Percentiles rank a stretch among this genome's conserved stretches.
These are phyloP conservation scores for Knoxdaviesia capensis DNA, from an alignment of 2,329 filamentous ascomycete genomes.

Conservation along the genomic window DNA sequence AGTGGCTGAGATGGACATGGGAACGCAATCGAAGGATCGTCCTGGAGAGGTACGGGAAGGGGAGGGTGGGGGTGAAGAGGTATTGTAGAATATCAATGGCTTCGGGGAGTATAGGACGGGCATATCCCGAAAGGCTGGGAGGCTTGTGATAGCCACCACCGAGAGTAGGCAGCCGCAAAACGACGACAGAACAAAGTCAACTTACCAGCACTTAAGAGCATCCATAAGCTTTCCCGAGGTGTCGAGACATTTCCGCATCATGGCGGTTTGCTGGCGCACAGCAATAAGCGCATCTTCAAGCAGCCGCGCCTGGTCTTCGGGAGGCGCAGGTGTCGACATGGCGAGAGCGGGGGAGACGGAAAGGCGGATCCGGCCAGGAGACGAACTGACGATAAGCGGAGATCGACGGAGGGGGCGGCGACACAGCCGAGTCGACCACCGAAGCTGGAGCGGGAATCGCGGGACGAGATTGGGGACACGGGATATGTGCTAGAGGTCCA, in stretches of 20 bases:
- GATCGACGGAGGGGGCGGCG: no score
- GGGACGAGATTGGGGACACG: no score
- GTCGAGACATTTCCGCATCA: slow-evolving; percentile 97
- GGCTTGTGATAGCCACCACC: neutral
- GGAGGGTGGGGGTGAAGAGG: neutral
- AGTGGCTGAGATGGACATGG: no score
- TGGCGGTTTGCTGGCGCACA: slow-evolving; percentile 85
- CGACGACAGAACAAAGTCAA: no score
- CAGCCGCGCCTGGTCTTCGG: slow-evolving; percentile 73
- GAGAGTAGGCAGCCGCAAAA: neutral
- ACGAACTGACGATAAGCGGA: no score
- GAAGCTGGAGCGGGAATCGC: no score
- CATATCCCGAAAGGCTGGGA: neutral
- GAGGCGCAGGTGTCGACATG: slow-evolving; percentile 36
- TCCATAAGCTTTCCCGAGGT: slow-evolving; percentile 98
- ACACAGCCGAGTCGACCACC: no score
- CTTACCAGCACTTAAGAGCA: slow-evolving; percentile 96
- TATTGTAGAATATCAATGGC: neutral
- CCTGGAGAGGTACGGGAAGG: neutral
- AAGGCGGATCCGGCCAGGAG: no score
- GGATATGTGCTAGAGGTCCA: no score
- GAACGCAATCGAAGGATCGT: no score
- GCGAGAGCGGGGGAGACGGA: slow-evolving; percentile 1
- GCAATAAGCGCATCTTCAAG: slow-evolving; percentile 93
- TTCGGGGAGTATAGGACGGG: no score